A percentile compares a stretch with the other conserved stretches of the same genome.
Evolutionary conservation across 257 asterid species (phyloP).

Genomic region (Solanum clarkiae): DNA sequence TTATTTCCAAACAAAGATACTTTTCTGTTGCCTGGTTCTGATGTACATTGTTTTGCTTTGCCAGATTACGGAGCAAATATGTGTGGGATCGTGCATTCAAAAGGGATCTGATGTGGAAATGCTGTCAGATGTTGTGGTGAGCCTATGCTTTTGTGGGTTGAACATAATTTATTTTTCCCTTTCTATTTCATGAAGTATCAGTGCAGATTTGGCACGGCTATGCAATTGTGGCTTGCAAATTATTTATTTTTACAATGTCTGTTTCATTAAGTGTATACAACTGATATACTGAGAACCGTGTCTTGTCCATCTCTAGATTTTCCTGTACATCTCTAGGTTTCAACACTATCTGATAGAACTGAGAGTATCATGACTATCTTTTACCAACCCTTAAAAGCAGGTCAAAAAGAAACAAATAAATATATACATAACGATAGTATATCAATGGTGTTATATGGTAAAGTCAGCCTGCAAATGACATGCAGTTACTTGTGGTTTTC

Average conservation of each 20-base stretch:
- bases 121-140: slow-evolving; percentile 53
- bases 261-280: background rate
- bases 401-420: background rate
- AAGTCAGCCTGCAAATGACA: background rate
- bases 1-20: background rate
- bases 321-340: background rate
- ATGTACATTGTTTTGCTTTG: background rate
- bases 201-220: background rate
- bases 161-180: background rate
- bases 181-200: background rate
- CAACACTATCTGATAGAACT: background rate
- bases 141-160: slow-evolving; percentile 6
- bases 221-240: background rate
- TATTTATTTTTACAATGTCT: background rate
- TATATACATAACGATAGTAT: background rate
- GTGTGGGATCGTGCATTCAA: slow-evolving; percentile 91
- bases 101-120: slow-evolving; percentile 63
- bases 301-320: background rate
- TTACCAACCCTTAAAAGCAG: background rate
- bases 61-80: slow-evolving; percentile 94
- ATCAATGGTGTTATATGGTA: background rate
- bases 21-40: background rate
- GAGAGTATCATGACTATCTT: background rate
- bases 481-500: background rate
- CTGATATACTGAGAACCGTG: background rate